These are phyloP conservation scores for Tetrapisispora nanseiensis DNA, from an alignment of 805 yeast species.

Conservation along the genomic window DNA sequence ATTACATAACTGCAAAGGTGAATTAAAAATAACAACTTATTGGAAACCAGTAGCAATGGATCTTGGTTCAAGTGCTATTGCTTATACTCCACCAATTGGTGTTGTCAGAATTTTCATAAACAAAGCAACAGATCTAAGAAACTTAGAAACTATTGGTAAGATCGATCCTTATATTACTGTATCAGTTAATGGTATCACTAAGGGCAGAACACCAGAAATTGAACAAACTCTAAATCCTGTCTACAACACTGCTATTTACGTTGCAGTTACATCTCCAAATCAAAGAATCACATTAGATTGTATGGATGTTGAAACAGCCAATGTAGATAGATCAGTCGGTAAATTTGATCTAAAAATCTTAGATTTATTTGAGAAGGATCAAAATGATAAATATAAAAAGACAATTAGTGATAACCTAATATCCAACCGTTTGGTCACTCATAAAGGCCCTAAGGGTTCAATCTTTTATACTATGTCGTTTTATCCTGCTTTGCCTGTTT, in stretches of 20 bases:
- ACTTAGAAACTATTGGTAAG: conserved; percentile 81
- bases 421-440: conserved; percentile 54
- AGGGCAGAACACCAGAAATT: conserved; percentile 64
- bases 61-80: conserved; percentile 60
- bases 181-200: conserved; percentile 63
- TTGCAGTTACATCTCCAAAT: conserved; percentile 72
- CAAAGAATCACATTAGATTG: conserved; percentile 79
- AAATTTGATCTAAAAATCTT: conserved; percentile 59
- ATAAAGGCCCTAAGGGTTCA: conserved; percentile 77
- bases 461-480: conserved; percentile 68
- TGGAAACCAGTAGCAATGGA: conserved; percentile 83
- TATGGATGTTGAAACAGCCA: conserved; percentile 76
- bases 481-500: conserved; percentile 75
- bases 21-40: conserved; percentile 52
- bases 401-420: conserved; percentile 46
- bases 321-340: conserved; percentile 85
- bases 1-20: conserved; percentile 60
- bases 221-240: conserved; percentile 67
- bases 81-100: conserved; percentile 93
- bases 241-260: conserved; percentile 75
- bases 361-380: conserved; percentile 53
- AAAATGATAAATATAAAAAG: conserved; percentile 53
- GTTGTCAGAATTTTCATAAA: conserved; percentile 65
- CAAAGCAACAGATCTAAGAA: conserved; percentile 65
- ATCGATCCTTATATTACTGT: conserved; percentile 87